Base-by-base conservation (phyloP, 78 protist genomes). In the Speleostelium caveatum region DNA sequence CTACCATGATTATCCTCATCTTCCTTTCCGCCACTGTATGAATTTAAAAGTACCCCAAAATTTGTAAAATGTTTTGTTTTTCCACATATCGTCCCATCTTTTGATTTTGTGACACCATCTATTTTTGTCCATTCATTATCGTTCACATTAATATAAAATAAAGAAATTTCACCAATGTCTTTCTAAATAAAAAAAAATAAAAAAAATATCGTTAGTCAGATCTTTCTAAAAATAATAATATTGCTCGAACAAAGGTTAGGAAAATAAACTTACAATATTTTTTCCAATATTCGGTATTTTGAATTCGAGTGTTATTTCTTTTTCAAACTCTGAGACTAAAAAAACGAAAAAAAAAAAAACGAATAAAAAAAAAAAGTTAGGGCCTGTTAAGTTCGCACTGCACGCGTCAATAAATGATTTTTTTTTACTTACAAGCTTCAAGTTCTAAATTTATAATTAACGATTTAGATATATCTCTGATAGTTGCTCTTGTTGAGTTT, bases 31-130 rank as follows among this genome's bases (percentile, higher is more conserved):
- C 16, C 63, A 8, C 35, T n/a, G 30, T 17, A 16, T 19, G 10
- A 19, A 19, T 58, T n/a, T 5, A 58, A 19, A 8, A 58, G 16
- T 10, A 73, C 79, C 7, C 56, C 79, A 56, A 73, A 73, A 6
- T 32, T 32, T 22, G 79, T 73, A 32, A 73, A 73, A 35, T 73
- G 79, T 2, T 24, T 55, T 2, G 79, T 73, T 7, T 2, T 21
- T 6, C 68, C 79, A 19, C 7, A 55, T 38, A 56, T 6, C 49
- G 38, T 32, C 19, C 53, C 53, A 32, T 55, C 36, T 16, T 33
- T n/a, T 73, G 65, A 55, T 35, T 2, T 24, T 22, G 24, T 45
- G 49, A 30, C 61, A 73, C 21, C 21, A 22, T 55, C 2, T 22
- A 35, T 33, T 26, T 24, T 56, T 8, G 3, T 73, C 26, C 42